Base-by-base conservation (phyloP, 306 rosid species). In the Delonix regia region DNA sequence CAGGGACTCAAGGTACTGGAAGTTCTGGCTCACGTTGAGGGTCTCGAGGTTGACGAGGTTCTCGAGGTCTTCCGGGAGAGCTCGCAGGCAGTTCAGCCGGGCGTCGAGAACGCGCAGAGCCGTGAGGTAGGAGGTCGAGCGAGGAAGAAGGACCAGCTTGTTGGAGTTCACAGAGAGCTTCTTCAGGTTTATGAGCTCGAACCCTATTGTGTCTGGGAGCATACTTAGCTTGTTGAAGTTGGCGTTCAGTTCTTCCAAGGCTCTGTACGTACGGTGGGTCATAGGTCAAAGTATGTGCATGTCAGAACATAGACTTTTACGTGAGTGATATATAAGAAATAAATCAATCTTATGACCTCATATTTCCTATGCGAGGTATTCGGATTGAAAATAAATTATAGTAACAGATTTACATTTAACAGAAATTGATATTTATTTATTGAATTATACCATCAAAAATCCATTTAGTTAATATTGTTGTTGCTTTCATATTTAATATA, bases 1-100 rank as follows among this genome's bases (percentile, higher is more conserved):
- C 1, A 96, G 77, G 18, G 89, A 11, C 4, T 80, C 88, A 4
- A 96, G 83, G 81, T 88, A 86, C 51, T 88, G 99, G 80, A 96
- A 96, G 77, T 96, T 96, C 48, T 96, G 98, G 85, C 99, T 93
- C n/a, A 96, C 85, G 19, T 93, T 96, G 1, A 96, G 88, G 51
- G 81, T 83, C 81, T 91, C 86, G 1, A 96, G 97, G 85, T 96
- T 91, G 49, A 87, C 62, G 3, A 96, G 98, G 60, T 96, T 96
- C 85, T 93, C 99, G 0, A 96, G 89, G 65, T 90, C 92, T 1
- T 85, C 88, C 0, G 99, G 99, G 27, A 96, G 96, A 1, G 85
- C 42, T 3, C 91, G 62, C 19, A 96, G 92, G 79, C 96, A 93
- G 73, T 96, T 96, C 30, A 96, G 87, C 4, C 97, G 93, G 0